These are phyloP conservation scores for Dimocarpus longan DNA, from an alignment of 345 rosid species.

Conservation along the genomic window DNA sequence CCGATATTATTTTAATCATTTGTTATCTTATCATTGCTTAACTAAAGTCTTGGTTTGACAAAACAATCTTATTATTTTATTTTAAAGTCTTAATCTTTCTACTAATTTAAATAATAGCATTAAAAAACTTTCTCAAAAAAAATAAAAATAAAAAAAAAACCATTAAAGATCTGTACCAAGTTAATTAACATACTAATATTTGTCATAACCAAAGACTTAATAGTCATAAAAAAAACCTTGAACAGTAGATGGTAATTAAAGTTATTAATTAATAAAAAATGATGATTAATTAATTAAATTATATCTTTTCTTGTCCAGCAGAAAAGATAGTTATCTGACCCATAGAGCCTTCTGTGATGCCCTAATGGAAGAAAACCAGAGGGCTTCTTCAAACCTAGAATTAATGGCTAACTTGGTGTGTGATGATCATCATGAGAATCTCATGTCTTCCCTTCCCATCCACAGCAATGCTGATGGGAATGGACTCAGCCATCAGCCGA, in stretches of 20 bases:
- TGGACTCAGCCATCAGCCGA: too few relatives aligned
- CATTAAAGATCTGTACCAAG: not conserved
- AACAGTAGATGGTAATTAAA: too few relatives aligned
- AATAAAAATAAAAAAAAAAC: too few relatives aligned
- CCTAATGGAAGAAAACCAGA: constrained; percentile 52
- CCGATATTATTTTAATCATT: not conserved
- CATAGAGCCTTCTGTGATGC: constrained; percentile 79
- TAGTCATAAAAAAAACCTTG: too few relatives aligned
- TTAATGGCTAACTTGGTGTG: constrained; percentile 6
- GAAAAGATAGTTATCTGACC: constrained; percentile 69
- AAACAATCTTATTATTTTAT: not conserved
- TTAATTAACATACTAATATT: not conserved
- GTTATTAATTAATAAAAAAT: not conserved
- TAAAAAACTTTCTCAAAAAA: too few relatives aligned
- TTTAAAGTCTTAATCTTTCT: constrained; percentile 7
- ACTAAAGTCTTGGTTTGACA: too few relatives aligned
- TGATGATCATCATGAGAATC: constrained; percentile 4
- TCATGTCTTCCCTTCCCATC: constrained; percentile 24
- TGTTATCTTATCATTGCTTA: too few relatives aligned
- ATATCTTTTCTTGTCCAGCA: constrained; percentile 24
- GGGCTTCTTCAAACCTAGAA: constrained; percentile 19
- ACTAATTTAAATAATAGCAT: not conserved
- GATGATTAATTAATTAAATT: not conserved
- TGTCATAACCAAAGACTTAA: not conserved
- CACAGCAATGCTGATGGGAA: constrained; percentile 11